These are phyloP conservation scores for Termitomyces sp. DNA, from an alignment of 768 basidiomycete species.

Conservation along the genomic window DNA sequence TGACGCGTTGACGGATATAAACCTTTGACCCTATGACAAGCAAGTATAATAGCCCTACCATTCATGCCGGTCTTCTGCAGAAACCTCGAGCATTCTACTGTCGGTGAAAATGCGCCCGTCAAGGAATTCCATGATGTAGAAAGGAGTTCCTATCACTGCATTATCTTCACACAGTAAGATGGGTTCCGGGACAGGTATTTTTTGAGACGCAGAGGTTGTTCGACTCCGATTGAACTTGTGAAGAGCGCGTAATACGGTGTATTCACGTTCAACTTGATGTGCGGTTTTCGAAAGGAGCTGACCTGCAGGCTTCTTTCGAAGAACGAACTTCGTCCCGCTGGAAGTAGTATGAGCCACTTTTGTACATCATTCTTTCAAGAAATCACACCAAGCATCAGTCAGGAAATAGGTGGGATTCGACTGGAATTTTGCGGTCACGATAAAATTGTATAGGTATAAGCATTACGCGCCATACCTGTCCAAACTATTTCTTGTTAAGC, in stretches of 20 bases:
- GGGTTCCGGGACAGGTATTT: conserved; percentile 83
- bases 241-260: conserved; percentile 71
- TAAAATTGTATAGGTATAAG: background rate
- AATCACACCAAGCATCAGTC: conserved; percentile 61
- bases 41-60: conserved; percentile 41
- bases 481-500: conserved; percentile 51
- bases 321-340: conserved; percentile 65
- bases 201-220: conserved; percentile 42
- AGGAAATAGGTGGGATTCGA: conserved; percentile 97
- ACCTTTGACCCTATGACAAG: background rate
- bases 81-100: conserved; percentile 66
- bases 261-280: conserved; percentile 95
- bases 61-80: conserved; percentile 57
- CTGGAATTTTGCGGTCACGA: conserved; percentile 32
- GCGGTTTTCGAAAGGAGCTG: conserved; percentile 86
- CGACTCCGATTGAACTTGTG: conserved; percentile 66
- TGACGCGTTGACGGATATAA: conserved; percentile 20
- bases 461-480: conserved; percentile 56
- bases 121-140: conserved; percentile 96
- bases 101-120: conserved; percentile 95
- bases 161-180: conserved; percentile 80
- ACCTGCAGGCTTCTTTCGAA: conserved; percentile 92
- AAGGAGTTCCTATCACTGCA: conserved; percentile 78
- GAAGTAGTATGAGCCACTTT: background rate
- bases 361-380: background rate